Conservation (phyloP, 2,329 filamentous ascomycete genomes). For the Aspergillus amoenus region DNA sequence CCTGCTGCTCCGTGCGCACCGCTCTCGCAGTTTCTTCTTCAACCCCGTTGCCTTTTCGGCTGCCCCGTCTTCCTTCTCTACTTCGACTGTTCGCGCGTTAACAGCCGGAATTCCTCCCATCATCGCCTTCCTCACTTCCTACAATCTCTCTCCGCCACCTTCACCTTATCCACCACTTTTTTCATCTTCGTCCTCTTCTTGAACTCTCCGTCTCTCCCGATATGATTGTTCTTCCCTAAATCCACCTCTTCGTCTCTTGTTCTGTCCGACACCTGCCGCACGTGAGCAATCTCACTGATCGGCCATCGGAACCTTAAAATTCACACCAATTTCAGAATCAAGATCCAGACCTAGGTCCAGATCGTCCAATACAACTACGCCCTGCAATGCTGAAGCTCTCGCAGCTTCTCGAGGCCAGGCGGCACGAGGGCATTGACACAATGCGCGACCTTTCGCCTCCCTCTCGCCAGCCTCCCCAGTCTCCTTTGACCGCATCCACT, state of each 20-base stretch:
- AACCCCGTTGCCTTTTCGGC: constrained; percentile 12
- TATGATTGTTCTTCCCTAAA: constrained; percentile 15
- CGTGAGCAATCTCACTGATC: constrained; percentile 21
- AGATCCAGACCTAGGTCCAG: not conserved
- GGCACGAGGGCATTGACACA: constrained; percentile 29
- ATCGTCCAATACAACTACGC: not conserved
- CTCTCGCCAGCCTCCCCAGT: constrained; percentile 26
- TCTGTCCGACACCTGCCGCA: constrained; percentile 11
- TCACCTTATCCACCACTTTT: not conserved
- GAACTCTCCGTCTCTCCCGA: not conserved
- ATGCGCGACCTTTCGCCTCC: constrained; percentile 21
- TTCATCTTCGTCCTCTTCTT: not conserved
- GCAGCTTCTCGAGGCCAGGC: constrained; percentile 34
- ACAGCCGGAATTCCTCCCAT: constrained; percentile 5
- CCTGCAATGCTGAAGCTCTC: constrained; percentile 36
- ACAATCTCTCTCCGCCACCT: not conserved
- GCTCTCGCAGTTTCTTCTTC: constrained; percentile 7
- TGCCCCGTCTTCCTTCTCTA: constrained; percentile 17
- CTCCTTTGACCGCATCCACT: constrained; percentile 36
- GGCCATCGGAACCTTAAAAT: constrained; percentile 9
- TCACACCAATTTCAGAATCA: not conserved
- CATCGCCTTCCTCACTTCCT: not conserved
- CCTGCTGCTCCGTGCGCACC: constrained; percentile 15
- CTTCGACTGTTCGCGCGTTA: not conserved
- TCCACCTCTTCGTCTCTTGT: constrained; percentile 3